These are phyloP conservation scores for Cucurbita ficifolia DNA, from an alignment of 306 rosid genomes.

Conservation along the genomic window DNA sequence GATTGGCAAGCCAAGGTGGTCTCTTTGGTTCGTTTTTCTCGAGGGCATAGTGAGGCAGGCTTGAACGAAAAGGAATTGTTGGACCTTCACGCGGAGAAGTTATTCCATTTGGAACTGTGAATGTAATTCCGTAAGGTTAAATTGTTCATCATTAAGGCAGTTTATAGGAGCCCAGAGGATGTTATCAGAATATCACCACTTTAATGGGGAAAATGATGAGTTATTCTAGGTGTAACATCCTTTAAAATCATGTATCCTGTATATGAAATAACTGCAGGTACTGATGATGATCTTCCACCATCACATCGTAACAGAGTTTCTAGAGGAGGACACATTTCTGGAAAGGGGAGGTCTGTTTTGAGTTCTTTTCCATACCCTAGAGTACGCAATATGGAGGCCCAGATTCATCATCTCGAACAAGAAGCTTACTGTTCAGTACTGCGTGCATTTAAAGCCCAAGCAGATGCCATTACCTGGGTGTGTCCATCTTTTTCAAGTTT, in stretches of 20 bases:
- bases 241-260: conserved; percentile 3
- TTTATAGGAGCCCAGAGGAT: background rate
- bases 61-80: background rate
- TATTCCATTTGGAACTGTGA: background rate
- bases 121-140: background rate
- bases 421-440: conserved; percentile 39
- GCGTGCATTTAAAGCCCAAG: conserved; percentile 45
- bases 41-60: background rate
- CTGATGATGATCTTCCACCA: conserved; percentile 37
- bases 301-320: conserved; percentile 35
- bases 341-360: conserved; percentile 25
- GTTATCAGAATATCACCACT: background rate
- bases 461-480: conserved; percentile 50
- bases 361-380: conserved; percentile 27
- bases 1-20: background rate
- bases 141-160: background rate
- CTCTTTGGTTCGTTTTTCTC: background rate
- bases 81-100: background rate
- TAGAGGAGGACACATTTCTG: conserved; percentile 26
- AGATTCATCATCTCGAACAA: conserved; percentile 36
- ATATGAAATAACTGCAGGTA: conserved; percentile 24
- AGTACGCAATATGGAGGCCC: conserved; percentile 39
- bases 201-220: background rate
- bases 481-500: conserved; percentile 5
- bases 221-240: background rate